Evolutionary conservation across 208 protist species (phyloP), one percentile per base, ranked within the genome.

Genomic region (Trypanosoma platydactyli): DNA sequence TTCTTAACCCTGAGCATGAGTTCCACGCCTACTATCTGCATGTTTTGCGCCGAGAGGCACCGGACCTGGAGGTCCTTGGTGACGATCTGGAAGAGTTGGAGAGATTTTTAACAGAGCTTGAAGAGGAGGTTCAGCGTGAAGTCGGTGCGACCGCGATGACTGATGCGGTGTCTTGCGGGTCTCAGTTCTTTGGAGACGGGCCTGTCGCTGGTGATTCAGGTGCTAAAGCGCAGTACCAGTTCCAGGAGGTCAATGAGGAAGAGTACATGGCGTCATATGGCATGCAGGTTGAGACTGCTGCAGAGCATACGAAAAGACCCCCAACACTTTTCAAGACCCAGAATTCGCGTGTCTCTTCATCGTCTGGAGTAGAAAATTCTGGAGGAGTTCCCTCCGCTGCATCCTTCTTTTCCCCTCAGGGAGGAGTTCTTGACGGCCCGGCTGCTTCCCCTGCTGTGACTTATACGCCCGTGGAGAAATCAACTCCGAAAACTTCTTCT

Each of bases 11-110:
- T 3, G 86, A 88, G 42, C 77, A 96, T 61, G 80, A 89, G 55
- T 94, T 83, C 62, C 91, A 96, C 77, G 84, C 76, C 65, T 96
- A 92, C 65, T 96, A 96, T 69, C 73, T 96, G 13, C 92, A 86
- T 69, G 70, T 94, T 13, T 73, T 96, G 40, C 78, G 80, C 5
- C 70, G 89, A 51, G 77, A 80, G 15, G 88, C 82, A 25, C 91
- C 91, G 4, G 76, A 91, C 50, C 61, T 96, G 64, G 84, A 94
- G 48, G 77, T 92, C 9, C 79, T 96, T 27, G 91, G 91, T 41
- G 88, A 96, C 71, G 80, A 93, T 59, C 51, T 93, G 9, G 88
- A 94, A 44, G 84, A 96, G 67, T 74, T 96, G 30, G 77, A 89
- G 27, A 71, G 56, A 24, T 94, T 88, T 62, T 72, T 96, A 3